Conservation (phyloP, 2,329 filamentous ascomycete genomes). For the Aspergillus vadensis region DNA sequence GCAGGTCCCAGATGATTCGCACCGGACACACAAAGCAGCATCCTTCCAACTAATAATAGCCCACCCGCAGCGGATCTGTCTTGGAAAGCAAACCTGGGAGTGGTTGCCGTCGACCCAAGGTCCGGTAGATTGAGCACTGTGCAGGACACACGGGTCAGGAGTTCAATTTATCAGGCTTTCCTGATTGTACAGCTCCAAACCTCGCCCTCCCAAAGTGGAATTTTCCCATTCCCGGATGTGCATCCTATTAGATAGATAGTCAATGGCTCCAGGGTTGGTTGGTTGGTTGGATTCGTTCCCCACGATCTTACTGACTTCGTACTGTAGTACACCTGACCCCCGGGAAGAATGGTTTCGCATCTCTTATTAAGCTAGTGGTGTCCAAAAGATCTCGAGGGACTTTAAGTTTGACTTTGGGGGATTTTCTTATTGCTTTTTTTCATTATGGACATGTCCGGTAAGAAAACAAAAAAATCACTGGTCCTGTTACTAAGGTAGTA, state of each 20-base stretch:
- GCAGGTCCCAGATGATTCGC: background rate
- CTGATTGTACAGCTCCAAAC: background rate
- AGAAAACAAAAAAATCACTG: background rate
- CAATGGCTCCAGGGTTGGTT: constrained; percentile 3
- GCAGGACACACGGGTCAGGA: constrained; percentile 1
- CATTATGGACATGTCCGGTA: constrained; percentile 9
- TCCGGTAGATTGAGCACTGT: background rate
- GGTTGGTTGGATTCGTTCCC: background rate
- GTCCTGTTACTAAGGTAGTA: background rate
- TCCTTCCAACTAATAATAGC: background rate
- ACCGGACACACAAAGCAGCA: background rate
- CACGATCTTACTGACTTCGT: background rate
- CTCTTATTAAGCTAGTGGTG: background rate
- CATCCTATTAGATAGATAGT: background rate
- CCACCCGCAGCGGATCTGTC: background rate
- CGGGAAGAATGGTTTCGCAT: background rate
- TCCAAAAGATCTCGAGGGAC: constrained; percentile 4
- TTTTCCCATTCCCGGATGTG: background rate
- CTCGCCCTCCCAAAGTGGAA: background rate
- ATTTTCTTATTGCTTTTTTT: background rate
- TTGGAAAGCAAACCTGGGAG: constrained; percentile 6
- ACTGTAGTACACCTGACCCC: background rate
- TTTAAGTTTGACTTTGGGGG: constrained; percentile 9
- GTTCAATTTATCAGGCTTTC: background rate
- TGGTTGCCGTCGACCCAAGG: background rate